Conservation (phyloP, 768 basidiomycete genomes). For the Auriscalpium vulgare region DNA sequence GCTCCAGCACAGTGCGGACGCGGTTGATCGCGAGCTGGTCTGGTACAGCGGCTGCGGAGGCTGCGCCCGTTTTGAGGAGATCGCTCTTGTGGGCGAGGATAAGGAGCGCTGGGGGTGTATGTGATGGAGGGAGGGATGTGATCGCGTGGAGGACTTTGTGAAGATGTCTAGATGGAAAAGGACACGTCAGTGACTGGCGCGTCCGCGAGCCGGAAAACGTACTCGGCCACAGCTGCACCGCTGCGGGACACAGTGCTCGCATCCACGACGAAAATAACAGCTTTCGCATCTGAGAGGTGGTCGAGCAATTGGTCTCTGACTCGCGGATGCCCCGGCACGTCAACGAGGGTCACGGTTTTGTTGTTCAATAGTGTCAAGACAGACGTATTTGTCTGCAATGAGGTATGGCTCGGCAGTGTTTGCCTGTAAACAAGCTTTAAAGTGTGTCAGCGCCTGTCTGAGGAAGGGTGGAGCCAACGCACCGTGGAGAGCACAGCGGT, state of each 20-base stretch:
- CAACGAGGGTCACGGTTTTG: constrained; percentile 49
- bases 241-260: constrained; percentile 72
- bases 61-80: constrained; percentile 44
- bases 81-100: constrained; percentile 77
- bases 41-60: constrained; percentile 26
- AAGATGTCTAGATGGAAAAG: constrained; percentile 45
- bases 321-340: constrained; percentile 82
- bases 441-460: constrained; percentile 8
- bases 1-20: constrained; percentile 71
- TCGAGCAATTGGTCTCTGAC: constrained; percentile 69
- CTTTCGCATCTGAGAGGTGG: constrained; percentile 52
- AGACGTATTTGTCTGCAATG: constrained; percentile 64
- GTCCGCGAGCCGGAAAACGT: constrained; percentile 18
- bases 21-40: constrained; percentile 56
- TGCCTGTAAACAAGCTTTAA: constrained; percentile 57
- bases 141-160: constrained; percentile 65
- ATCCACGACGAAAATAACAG: constrained; percentile 73
- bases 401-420: constrained; percentile 63
- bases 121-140: constrained; percentile 66
- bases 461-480: constrained; percentile 20
- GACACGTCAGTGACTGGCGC: not conserved
- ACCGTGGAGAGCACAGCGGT: constrained; percentile 71
- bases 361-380: constrained; percentile 35
- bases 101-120: constrained; percentile 46
- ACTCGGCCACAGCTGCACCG: constrained; percentile 74